phyloP scores from a whole-genome alignment of 306 rosid species.

The Glycine latifolia region DNA sequence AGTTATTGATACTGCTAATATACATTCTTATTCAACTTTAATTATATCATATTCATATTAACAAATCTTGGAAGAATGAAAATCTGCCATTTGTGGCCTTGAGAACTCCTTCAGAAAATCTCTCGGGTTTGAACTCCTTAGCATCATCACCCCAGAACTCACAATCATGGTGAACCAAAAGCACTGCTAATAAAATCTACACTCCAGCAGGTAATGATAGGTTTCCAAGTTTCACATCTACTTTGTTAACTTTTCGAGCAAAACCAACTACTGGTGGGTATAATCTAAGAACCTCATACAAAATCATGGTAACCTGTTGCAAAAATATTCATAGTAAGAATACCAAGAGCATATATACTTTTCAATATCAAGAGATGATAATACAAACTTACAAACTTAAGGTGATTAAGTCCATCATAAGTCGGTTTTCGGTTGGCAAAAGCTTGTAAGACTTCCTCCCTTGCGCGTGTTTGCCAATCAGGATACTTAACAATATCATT shows the following conservation, averaged over 20 bases:
- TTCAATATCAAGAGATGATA: neutral
- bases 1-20: too few species aligned
- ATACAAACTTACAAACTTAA: conserved; percentile 61
- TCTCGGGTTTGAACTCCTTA: conserved; percentile 64
- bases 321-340: neutral
- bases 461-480: conserved; percentile 65
- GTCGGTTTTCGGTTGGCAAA: conserved; percentile 33
- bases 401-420: conserved; percentile 36
- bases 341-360: neutral
- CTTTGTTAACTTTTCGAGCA: neutral
- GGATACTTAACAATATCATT: conserved; percentile 49
- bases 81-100: conserved; percentile 58
- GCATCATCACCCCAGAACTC: conserved; percentile 71
- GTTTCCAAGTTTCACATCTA: conserved; percentile 53
- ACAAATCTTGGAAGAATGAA: conserved; percentile 10
- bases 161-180: conserved; percentile 53
- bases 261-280: conserved; percentile 47
- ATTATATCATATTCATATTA: too few species aligned
- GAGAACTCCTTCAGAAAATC: conserved; percentile 60
- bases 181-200: conserved; percentile 34
- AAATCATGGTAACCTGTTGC: conserved; percentile 58
- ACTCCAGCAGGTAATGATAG: conserved; percentile 55
- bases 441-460: conserved; percentile 58
- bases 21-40: too few species aligned
- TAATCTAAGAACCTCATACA: too few species aligned